phyloP scores from a whole-genome alignment of 148 eudicot genomes.

The Oxyria digyna region DNA sequence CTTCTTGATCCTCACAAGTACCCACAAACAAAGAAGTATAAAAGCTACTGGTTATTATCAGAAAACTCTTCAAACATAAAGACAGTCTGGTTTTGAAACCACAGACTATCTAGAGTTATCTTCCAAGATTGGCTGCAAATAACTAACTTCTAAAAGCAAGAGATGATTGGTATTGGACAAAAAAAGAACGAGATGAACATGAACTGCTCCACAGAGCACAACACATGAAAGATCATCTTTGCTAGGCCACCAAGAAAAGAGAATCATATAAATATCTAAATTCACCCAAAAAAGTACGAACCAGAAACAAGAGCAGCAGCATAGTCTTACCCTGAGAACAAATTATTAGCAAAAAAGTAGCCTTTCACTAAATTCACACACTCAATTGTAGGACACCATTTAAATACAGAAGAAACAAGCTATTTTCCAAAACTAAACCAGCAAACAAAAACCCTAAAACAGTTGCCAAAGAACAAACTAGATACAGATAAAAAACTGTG shows the following conservation, averaged over 20 bases:
- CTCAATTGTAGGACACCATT: neutral
- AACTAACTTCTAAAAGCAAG: neutral
- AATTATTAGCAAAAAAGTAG: neutral
- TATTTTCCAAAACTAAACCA: neutral
- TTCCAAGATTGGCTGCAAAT: neutral
- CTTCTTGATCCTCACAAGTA: neutral
- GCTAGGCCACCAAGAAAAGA: neutral
- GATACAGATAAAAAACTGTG: neutral
- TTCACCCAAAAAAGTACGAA: neutral
- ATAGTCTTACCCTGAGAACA: neutral
- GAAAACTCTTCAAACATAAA: neutral
- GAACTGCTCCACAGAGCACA: neutral
- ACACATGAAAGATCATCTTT: neutral
- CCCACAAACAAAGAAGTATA: neutral
- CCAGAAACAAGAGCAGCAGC: neutral
- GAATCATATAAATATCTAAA: neutral
- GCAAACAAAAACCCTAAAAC: neutral
- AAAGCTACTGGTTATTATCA: neutral
- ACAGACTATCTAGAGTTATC: neutral
- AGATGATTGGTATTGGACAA: neutral
- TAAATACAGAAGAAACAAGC: neutral
- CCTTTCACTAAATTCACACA: neutral
- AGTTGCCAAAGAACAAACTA: neutral
- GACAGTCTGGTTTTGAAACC: neutral
- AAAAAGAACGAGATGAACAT: neutral